These are phyloP conservation scores for Pontederia paniculata DNA, from an alignment of 176 grass and related monocot genomes.

Conservation along the genomic window DNA sequence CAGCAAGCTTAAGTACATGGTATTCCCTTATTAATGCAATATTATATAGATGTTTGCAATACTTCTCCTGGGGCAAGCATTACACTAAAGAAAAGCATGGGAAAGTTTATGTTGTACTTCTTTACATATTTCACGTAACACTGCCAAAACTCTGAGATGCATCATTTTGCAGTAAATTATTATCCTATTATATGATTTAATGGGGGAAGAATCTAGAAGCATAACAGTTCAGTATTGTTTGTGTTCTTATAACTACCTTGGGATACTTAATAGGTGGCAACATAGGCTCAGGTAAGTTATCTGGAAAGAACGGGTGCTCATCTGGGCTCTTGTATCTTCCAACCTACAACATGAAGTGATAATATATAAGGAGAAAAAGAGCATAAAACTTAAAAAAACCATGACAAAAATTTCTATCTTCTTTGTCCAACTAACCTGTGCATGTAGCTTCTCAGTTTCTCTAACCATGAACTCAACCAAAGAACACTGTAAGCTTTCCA, in stretches of 20 bases:
- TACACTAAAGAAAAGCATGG: no score
- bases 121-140: no score
- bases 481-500: conserved; percentile 66
- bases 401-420: neutral
- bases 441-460: conserved; percentile 85
- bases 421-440: conserved; percentile 37
- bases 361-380: conserved; percentile 10
- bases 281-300: conserved; percentile 57
- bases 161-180: no score
- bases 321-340: conserved; percentile 96
- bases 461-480: conserved; percentile 77
- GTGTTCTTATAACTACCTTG: conserved; percentile 38
- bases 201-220: no score
- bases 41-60: no score
- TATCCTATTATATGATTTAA: no score
- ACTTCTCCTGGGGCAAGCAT: no score
- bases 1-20: no score
- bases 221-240: neutral
- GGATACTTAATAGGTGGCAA: conserved; percentile 88
- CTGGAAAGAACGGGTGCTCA: conserved; percentile 90
- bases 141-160: no score
- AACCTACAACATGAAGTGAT: conserved; percentile 36
- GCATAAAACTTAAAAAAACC: conserved; percentile 1
- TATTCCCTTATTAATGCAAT: no score
- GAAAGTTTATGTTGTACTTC: no score